Evolutionary conservation across 169 alveolate genomes (phyloP), one percentile per base, ranked within the genome.

Genomic region (Plasmodium inui): DNA sequence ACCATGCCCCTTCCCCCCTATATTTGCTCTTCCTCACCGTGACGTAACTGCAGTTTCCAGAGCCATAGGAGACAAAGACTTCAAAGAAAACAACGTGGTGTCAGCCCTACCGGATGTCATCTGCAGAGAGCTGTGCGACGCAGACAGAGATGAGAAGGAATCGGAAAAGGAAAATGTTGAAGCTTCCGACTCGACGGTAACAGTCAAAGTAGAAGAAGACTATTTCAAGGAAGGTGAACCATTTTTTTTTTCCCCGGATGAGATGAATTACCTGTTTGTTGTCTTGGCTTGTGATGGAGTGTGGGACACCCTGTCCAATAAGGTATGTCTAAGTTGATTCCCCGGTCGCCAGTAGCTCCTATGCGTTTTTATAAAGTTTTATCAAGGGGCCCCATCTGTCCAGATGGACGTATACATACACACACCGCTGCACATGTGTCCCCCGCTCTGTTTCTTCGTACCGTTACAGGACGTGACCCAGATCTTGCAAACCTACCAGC

Each of bases 251-350:
- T 80, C 94, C 9, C 22, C 91, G 12, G 91, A 89, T 0, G 94
- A 89, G 46, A 39, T 89, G 74, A 89, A 89, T 80, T 89, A 89
- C 53, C 94, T 79, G 70, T 89, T 79, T 80, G 94, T 89, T 89
- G 57, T 89, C 39, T 61, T 89, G 91, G 94, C 94, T 8, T 89
- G 94, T 79, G 94, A 89, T 80, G 94, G 94, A n/a, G 94, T 89
- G 12, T 89, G 94, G 94, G 94, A 89, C 10, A 89, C 83, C 22
- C 26, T 89, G 55, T 73, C 94, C 22, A 89, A 78, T 81, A 78
- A 89, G 84, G 94, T 89, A 80, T 14, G 41, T 14, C 32, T 8
- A 30, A 78, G 3, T 46, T 22, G 19, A 5, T 32, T 83, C 14
- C 17, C 78, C 50, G 5, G 32, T n/a, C 8, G 44, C 3, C 3